Conservation (phyloP, 345 rosid genomes). For the Dipteronia dyeriana region DNA sequence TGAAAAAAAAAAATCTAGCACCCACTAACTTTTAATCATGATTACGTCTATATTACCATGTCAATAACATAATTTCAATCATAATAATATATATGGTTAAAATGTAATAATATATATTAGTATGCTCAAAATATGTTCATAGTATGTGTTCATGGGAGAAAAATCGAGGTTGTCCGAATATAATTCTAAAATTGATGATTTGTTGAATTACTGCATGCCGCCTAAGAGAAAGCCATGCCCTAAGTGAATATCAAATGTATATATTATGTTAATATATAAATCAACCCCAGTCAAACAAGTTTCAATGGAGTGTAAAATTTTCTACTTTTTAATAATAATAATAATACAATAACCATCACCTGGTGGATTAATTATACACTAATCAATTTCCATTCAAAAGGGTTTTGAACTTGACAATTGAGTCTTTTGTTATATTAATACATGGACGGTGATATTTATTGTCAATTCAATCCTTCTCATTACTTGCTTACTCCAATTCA, state of each 20-base stretch:
- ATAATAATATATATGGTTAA: too few species aligned
- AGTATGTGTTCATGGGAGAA: too few species aligned
- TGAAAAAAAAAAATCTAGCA: too few species aligned
- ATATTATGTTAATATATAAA: too few species aligned
- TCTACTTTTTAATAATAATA: background rate
- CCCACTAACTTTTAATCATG: too few species aligned
- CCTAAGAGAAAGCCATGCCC: background rate
- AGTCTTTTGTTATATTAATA: slow-evolving; percentile 17
- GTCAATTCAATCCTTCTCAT: slow-evolving; percentile 31
- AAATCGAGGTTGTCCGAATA: too few species aligned
- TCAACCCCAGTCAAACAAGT: background rate
- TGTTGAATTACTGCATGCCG: background rate
- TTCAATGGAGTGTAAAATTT: background rate
- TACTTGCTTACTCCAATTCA: slow-evolving; percentile 16
- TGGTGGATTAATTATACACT: slow-evolving; percentile 4
- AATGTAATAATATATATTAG: too few species aligned
- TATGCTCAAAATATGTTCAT: too few species aligned
- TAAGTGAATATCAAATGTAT: background rate
- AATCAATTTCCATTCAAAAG: slow-evolving; percentile 17
- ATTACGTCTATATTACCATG: too few species aligned
- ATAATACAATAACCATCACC: slow-evolving; percentile 3
- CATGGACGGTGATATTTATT: slow-evolving; percentile 17
- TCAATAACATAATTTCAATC: too few species aligned
- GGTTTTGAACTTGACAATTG: background rate
- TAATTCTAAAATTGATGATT: too few species aligned